Evolutionary conservation across 768 basidiomycete species (phyloP).

Genomic region (Pleurotus giganteus): DNA sequence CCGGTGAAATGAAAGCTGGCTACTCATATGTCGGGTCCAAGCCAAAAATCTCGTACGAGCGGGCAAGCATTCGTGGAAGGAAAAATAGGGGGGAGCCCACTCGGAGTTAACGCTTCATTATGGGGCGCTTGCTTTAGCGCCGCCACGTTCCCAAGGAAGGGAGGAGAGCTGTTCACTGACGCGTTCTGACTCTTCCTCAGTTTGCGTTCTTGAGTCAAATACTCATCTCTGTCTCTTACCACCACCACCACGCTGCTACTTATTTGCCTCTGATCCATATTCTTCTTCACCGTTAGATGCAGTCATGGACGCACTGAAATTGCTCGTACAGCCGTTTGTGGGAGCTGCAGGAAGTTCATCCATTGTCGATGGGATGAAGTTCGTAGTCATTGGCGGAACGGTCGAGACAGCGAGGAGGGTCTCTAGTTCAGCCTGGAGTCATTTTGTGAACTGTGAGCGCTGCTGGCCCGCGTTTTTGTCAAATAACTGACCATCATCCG

Average conservation of each 20-base stretch:
- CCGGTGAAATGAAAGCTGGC: too few species aligned
- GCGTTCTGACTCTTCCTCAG: slow-evolving; percentile 9
- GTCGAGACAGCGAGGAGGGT: slow-evolving; percentile 84
- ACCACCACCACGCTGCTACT: not conserved
- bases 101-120: too few species aligned
- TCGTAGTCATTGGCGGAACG: slow-evolving; percentile 84
- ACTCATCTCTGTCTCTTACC: not conserved
- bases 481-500: slow-evolving; percentile 7
- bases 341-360: slow-evolving; percentile 73
- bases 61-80: too few species aligned
- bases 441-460: slow-evolving; percentile 82
- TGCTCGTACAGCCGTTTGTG: slow-evolving; percentile 77
- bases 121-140: too few species aligned
- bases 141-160: not conserved
- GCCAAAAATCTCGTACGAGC: too few species aligned
- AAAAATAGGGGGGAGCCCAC: too few species aligned
- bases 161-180: slow-evolving; percentile 8
- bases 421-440: slow-evolving; percentile 81
- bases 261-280: not conserved
- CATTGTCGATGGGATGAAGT: slow-evolving; percentile 86
- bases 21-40: too few species aligned
- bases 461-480: not conserved
- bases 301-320: slow-evolving; percentile 76
- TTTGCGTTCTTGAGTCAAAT: not conserved
- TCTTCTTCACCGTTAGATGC: not conserved